Base-by-base conservation (phyloP, 306 rosid genomes). In the Leucaena leucocephala region DNA sequence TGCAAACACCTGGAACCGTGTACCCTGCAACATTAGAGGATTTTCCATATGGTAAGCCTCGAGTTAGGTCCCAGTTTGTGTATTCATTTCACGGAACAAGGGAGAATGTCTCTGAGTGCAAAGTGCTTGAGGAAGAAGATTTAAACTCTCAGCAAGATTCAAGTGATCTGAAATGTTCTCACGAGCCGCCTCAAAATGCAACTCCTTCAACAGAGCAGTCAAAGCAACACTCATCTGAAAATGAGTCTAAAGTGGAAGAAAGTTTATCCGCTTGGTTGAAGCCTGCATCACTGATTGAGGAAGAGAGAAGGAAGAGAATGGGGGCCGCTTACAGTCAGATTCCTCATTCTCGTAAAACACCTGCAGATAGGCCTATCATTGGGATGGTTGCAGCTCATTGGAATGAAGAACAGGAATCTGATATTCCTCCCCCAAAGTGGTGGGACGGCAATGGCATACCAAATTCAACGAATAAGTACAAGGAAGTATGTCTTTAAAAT, bases 1-100 rank as follows among this genome's bases (percentile, higher is more conserved):
- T 96, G 94, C 97, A 93, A 87, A 95, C 98, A 38, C 98, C 98
- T 33, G 99, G 99, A 84, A 95, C 98, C 17, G 92, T 86, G 75
- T 93, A 84, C 63, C 98, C 98, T 9, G 75, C 91, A 78, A 82
- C 91, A 80, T 34, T 80, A 59, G 91, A 88, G 76, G 74, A 84
- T 67, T 77, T 82, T 78, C 87, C 84, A 44, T 78, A 76, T 81
- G 88, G 86, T 35, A 95, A 78, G 79, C 69, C 74, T 83, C 79
- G 85, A 65, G 89, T 93, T 78, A 88, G 97, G 84, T 88, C 94
- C 39, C 94, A 93, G 72, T 93, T 80, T 50, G 93, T 90, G 70
- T 87, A 86, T 83, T 80, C 93, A 39, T 80, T 72, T 83, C 39
- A 16, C 73, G 85, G 88, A 76, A 81, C 87, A 14, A 84, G 80